Conservation (phyloP, 352 stramenopile genomes). For the Pythium aristosporum region DNA sequence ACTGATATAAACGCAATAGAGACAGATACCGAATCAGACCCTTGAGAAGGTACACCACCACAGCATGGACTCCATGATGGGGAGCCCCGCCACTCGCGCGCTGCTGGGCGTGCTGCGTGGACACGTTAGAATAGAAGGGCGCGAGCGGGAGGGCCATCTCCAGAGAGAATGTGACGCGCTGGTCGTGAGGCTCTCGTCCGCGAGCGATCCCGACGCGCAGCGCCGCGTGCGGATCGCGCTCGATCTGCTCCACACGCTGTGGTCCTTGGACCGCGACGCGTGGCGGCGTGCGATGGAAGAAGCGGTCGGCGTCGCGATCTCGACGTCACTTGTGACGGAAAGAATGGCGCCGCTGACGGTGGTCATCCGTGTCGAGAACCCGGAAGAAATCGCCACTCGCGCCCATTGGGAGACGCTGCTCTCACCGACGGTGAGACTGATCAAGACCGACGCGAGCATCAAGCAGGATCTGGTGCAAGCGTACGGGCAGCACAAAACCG, state of each 20-base stretch:
- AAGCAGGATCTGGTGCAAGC: background rate
- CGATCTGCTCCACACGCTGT: constrained; percentile 19
- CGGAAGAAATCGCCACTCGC: constrained; percentile 1
- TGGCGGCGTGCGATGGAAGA: constrained; percentile 7
- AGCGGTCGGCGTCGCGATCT: background rate
- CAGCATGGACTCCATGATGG: too few relatives aligned
- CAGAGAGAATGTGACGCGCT: constrained; percentile 10
- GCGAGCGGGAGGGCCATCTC: constrained; percentile 13
- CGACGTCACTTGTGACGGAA: background rate
- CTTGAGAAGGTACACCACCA: too few relatives aligned
- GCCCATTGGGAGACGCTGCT: constrained; percentile 10
- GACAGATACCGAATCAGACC: too few relatives aligned
- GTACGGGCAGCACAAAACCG: background rate
- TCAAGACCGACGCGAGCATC: background rate
- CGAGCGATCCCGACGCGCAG: constrained; percentile 2
- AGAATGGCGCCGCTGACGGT: background rate
- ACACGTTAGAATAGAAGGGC: background rate
- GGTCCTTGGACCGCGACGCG: constrained; percentile 8
- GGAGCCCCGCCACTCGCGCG: background rate
- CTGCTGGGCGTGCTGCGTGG: constrained; percentile 7
- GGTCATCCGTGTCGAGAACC: constrained; percentile 11
- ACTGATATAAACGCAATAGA: too few relatives aligned
- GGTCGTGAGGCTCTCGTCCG: constrained; percentile 4
- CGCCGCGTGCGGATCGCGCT: constrained; percentile 1
- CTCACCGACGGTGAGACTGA: background rate